Evolutionary conservation across 306 rosid genomes (phyloP).

Genomic region (Cucurbita moschata): DNA sequence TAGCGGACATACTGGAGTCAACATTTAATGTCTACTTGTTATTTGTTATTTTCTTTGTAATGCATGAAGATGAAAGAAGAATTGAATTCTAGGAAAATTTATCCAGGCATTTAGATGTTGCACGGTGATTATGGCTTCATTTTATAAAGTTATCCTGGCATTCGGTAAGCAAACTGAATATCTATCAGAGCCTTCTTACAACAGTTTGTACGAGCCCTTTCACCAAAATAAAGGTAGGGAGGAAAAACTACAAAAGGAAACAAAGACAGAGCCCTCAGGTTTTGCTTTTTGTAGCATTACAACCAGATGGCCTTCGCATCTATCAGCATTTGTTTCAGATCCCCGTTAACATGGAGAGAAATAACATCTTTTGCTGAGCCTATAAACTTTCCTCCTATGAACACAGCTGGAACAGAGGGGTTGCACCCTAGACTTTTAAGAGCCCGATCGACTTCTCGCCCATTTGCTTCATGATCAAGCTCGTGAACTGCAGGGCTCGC

Average conservation of each 20-base stretch:
- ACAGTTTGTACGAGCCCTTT: neutral
- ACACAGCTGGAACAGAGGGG: slow-evolving; percentile 90
- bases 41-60: neutral
- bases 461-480: slow-evolving; percentile 57
- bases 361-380: slow-evolving; percentile 88
- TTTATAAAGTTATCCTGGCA: neutral
- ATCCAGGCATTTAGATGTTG: neutral
- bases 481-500: slow-evolving; percentile 94
- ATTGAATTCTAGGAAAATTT: neutral
- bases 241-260: neutral
- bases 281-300: slow-evolving; percentile 14
- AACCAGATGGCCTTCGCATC: slow-evolving; percentile 97
- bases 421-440: slow-evolving; percentile 63
- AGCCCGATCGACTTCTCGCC: slow-evolving; percentile 84
- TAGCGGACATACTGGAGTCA: neutral
- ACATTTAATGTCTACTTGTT: neutral
- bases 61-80: neutral
- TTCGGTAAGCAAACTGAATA: slow-evolving; percentile 18
- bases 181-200: slow-evolving; percentile 3
- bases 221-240: neutral
- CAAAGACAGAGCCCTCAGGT: neutral
- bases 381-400: slow-evolving; percentile 74
- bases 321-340: slow-evolving; percentile 79
- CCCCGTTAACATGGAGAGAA: slow-evolving; percentile 84
- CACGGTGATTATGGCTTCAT: slow-evolving; percentile 7